Percentiles rank a stretch among this genome's conserved stretches.
These are phyloP conservation scores for Striga hermonthica DNA, from an alignment of 305 asterid species.

Conservation along the genomic window DNA sequence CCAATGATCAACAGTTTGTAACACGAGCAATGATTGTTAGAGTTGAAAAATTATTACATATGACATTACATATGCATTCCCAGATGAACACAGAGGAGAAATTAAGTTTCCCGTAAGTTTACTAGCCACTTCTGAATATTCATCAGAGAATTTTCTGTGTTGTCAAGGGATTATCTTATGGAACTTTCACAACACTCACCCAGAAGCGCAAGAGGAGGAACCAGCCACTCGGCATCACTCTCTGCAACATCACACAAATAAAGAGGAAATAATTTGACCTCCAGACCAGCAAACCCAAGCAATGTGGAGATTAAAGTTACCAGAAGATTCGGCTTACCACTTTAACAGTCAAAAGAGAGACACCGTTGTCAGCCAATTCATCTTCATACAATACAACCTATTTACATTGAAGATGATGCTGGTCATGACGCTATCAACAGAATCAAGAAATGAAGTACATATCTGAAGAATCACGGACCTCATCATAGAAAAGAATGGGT, in stretches of 20 bases:
- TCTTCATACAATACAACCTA: slow-evolving; percentile 94
- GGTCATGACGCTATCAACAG: slow-evolving; percentile 21
- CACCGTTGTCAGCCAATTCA: slow-evolving; percentile 94
- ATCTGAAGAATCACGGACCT: slow-evolving; percentile 46
- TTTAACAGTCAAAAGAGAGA: slow-evolving; percentile 91
- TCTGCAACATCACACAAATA: slow-evolving; percentile 49
- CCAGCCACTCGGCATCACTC: slow-evolving; percentile 98
- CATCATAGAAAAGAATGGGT: slow-evolving; percentile 94
- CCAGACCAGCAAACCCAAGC: slow-evolving; percentile 25
- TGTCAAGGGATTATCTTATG: slow-evolving; percentile 25
- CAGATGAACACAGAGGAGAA: slow-evolving; percentile 24
- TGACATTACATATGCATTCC: slow-evolving; percentile 15
- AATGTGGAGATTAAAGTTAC: slow-evolving; percentile 26
- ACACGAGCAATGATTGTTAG: slow-evolving; percentile 17
- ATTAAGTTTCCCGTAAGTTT: slow-evolving; percentile 5
- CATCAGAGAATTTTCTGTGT: slow-evolving; percentile 24
- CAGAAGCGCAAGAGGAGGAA: slow-evolving; percentile 92
- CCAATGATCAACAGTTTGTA: slow-evolving; percentile 24
- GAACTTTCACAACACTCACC: slow-evolving; percentile 56
- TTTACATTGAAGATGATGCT: slow-evolving; percentile 28
- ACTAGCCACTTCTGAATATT: slow-evolving; percentile 18
- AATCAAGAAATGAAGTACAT: slow-evolving; percentile 24
- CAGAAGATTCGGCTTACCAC: slow-evolving; percentile 57
- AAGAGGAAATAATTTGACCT: slow-evolving; percentile 20
- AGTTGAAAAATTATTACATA: slow-evolving; percentile 20